These are phyloP conservation scores for Mesostigma viride DNA, from an alignment of 139 green algal species.

Conservation along the genomic window DNA sequence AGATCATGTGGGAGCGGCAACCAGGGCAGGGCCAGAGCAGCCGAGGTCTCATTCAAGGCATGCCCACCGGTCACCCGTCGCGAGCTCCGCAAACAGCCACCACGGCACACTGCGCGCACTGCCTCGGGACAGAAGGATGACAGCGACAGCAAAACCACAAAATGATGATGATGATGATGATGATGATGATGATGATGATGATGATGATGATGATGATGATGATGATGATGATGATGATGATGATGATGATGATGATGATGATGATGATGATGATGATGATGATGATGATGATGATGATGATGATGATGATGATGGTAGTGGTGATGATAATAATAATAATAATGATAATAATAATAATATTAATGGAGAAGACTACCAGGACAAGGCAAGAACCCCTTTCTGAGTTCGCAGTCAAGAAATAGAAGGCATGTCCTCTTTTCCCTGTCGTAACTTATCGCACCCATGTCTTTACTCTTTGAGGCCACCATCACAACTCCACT, in stretches of 20 bases:
- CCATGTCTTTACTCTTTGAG: no score
- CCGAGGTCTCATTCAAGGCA: no score
- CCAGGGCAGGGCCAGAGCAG: no score
- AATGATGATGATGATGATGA: slow-evolving; percentile 4
- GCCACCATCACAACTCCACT: no score
- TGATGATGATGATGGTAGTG: neutral
- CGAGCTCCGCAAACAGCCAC: no score
- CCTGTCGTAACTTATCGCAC: no score
- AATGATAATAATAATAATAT: neutral
- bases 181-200: slow-evolving; percentile 4
- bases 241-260: neutral
- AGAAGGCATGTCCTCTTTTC: no score
- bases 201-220: slow-evolving; percentile 1
- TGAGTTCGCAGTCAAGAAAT: no score
- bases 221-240: neutral
- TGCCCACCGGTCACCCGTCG: no score
- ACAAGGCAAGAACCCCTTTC: neutral
- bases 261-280: neutral
- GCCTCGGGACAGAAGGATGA: no score
- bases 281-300: neutral
- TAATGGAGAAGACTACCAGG: neutral
- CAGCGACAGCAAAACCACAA: neutral
- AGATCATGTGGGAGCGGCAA: no score
- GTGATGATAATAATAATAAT: neutral
- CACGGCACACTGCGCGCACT: no score